Evolutionary conservation across 2,329 filamentous ascomycete species (phyloP).

Genomic region (Macrophomina phaseolina): DNA sequence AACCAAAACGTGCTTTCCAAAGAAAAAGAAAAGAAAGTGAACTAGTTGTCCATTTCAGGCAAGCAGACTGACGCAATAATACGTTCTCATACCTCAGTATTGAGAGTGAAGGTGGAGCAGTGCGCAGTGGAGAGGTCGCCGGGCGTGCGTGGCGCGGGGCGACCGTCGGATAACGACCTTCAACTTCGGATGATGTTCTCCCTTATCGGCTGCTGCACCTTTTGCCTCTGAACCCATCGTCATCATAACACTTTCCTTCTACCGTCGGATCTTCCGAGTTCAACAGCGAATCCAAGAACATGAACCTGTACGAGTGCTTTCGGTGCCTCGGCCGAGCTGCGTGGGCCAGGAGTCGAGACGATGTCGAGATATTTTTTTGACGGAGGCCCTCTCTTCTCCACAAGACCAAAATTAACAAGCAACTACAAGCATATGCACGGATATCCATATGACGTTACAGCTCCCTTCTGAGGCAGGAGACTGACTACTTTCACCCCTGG

Average conservation of each 20-base stretch:
- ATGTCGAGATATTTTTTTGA: not conserved
- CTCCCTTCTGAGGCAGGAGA: not conserved
- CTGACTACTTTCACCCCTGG: not conserved
- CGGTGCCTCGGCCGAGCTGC: constrained; percentile 4
- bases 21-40: not conserved
- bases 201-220: constrained; percentile 5
- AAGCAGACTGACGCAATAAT: not conserved
- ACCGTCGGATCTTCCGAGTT: not conserved
- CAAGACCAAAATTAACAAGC: not conserved
- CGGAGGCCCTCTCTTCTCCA: constrained; percentile 1
- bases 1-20: not conserved
- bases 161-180: not conserved
- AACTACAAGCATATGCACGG: constrained; percentile 17
- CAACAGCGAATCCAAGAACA: not conserved
- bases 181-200: not conserved
- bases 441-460: not conserved
- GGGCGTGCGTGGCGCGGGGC: not conserved
- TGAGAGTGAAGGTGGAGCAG: not conserved
- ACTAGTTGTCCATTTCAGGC: not conserved
- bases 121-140: not conserved
- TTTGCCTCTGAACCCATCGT: not conserved
- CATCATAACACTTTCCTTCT: not conserved
- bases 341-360: not conserved
- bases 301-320: not conserved
- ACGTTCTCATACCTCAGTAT: not conserved